These are phyloP conservation scores for Plasmodium billcollinsi DNA, from an alignment of 169 alveolate species.

Conservation along the genomic window DNA sequence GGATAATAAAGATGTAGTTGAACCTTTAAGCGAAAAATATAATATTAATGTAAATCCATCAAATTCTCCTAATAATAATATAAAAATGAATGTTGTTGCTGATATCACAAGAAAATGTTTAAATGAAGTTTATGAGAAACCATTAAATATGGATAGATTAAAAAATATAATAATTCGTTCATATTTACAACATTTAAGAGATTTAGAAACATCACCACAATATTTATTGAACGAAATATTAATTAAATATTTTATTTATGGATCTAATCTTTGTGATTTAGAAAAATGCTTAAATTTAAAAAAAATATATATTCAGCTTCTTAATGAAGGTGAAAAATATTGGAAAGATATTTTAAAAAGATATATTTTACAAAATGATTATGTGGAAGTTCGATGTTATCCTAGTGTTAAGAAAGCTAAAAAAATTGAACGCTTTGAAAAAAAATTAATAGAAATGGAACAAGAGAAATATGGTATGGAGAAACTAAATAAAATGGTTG, in stretches of 20 bases:
- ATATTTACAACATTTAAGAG: conserved; percentile 69
- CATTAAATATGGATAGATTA: conserved; percentile 81
- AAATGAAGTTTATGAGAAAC: conserved; percentile 50
- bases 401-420: conserved; percentile 80
- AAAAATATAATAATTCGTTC: conserved; percentile 77
- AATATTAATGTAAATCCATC: background rate
- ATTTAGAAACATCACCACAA: conserved; percentile 82
- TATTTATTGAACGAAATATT: conserved; percentile 78
- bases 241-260: conserved; percentile 79
- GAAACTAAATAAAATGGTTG: conserved; percentile 69
- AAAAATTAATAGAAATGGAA: conserved; percentile 72
- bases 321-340: conserved; percentile 77
- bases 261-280: conserved; percentile 54
- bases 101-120: conserved; percentile 58
- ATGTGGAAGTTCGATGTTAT: conserved; percentile 72
- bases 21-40: background rate
- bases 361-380: conserved; percentile 72
- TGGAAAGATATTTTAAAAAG: conserved; percentile 80
- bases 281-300: conserved; percentile 64
- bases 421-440: conserved; percentile 74
- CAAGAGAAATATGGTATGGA: conserved; percentile 72
- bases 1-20: background rate
- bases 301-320: conserved; percentile 31
- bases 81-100: conserved; percentile 78
- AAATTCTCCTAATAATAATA: background rate